Evolutionary conservation across 352 stramenopile species (phyloP), one percentile per base, ranked within the genome.

Genomic region (Globisporangium middletonii): DNA sequence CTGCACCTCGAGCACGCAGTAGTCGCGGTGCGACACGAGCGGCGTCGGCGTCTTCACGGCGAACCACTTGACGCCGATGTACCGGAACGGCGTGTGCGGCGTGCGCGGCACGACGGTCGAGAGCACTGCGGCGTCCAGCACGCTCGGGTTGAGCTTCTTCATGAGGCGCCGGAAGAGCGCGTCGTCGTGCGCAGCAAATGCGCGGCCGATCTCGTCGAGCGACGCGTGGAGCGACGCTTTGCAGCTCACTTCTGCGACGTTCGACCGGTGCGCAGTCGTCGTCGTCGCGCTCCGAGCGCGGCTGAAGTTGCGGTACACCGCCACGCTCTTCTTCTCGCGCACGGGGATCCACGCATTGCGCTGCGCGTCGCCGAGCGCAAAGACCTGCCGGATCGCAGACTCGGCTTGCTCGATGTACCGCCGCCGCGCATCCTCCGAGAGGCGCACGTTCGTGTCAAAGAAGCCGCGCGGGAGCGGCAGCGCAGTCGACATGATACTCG

Each of bases 41-140:
- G 80, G 82, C 50, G 79, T 92, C 16, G 83, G 76, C 46, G 83
- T 91, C 59, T 89, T 89, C 63, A 93, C 72, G 12, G 79, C 83
- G 60, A 89, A 93, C 85, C 85, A 95, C 66, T 93, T 92, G 68
- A 95, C 80, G 47, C 85, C 85, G 53, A 95, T 89, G 65, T 95
- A 95, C 23, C 83, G 73, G 60, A 80, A 93, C 2, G 85, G 85
- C 44, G 79, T 71, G 50, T 79, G 57, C 43, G 81, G 71, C 28
- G 83, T 86, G 57, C 85, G 74, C 45, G 85, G 85, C 30, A 95
- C 77, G 57, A 95, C 76, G 4, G 77, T 95, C 54, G 75, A 68
- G 27, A 95, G 64, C 57, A 92, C 83, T n/a, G 77, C 76, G 18
- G 83, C 81, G 60, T 95, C 83, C 68, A 93, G 71, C 35, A 93